Conservation (phyloP, 2,329 filamentous ascomycete genomes). For the Phaeophleospora eucalypticola region DNA sequence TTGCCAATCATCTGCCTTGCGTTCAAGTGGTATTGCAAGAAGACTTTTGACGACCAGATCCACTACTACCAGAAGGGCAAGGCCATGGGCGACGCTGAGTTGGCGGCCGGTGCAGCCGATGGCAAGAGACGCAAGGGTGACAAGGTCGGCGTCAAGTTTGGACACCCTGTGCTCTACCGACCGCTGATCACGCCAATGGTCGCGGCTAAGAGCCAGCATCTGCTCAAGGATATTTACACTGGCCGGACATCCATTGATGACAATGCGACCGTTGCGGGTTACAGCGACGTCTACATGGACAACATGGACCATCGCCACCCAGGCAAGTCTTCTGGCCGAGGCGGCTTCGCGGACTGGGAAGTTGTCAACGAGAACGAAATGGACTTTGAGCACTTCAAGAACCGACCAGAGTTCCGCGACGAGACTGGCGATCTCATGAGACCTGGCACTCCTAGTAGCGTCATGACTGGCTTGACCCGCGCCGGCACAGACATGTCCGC, state of each 20-base stretch:
- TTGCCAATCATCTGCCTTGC: conserved; percentile 71
- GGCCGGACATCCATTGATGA: conserved; percentile 65
- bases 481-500: conserved; percentile 30
- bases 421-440: conserved; percentile 61
- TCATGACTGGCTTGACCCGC: conserved; percentile 32
- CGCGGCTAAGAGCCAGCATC: conserved; percentile 80
- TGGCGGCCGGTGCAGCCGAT: conserved; percentile 33
- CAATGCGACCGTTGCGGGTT: conserved; percentile 60
- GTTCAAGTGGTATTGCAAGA: conserved; percentile 83
- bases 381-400: conserved; percentile 89
- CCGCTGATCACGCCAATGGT: conserved; percentile 94
- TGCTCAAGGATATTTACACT: conserved; percentile 79
- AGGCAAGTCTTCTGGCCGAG: conserved; percentile 50
- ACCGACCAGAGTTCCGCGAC: conserved; percentile 79
- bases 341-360: conserved; percentile 58
- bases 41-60: conserved; percentile 71
- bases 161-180: conserved; percentile 85
- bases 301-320: conserved; percentile 63
- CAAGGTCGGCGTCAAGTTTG: conserved; percentile 72
- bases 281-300: conserved; percentile 81
- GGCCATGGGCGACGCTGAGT: conserved; percentile 41
- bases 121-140: conserved; percentile 51
- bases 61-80: conserved; percentile 72
- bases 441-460: conserved; percentile 58
- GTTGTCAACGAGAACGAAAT: conserved; percentile 81